Conservation (phyloP, 345 rosid species). For the Hibiscus tridactylites region DNA sequence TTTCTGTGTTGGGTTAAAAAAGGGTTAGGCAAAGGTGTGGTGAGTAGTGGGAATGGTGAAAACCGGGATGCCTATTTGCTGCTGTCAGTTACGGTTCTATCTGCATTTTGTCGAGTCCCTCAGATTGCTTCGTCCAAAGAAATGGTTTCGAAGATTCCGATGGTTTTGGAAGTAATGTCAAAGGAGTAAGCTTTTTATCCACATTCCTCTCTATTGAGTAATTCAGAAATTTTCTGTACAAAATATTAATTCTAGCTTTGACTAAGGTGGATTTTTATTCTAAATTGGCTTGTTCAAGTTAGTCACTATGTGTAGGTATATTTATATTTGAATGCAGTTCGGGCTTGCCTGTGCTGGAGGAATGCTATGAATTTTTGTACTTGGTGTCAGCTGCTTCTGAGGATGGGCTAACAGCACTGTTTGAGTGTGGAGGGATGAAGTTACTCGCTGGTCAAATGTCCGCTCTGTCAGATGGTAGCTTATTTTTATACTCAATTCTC, state of each 20-base stretch:
- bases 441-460: constrained; percentile 35
- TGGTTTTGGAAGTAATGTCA: constrained; percentile 49
- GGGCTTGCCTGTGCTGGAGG: constrained; percentile 38
- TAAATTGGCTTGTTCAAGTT: too few relatives aligned
- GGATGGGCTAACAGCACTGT: constrained; percentile 38
- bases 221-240: background rate
- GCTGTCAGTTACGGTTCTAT: constrained; percentile 63
- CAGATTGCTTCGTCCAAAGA: constrained; percentile 68
- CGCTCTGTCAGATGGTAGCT: background rate
- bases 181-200: constrained; percentile 30
- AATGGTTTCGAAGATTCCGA: constrained; percentile 62
- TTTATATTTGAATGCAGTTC: background rate
- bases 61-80: constrained; percentile 71
- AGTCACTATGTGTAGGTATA: too few relatives aligned
- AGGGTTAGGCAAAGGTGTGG: constrained; percentile 47
- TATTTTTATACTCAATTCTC: background rate
- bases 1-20: background rate
- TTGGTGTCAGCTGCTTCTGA: constrained; percentile 53
- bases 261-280: too few relatives aligned
- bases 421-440: constrained; percentile 63
- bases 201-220: background rate
- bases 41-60: constrained; percentile 29
- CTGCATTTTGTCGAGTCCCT: constrained; percentile 66
- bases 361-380: constrained; percentile 68
- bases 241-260: background rate